Evolutionary conservation across 306 rosid species (phyloP).

Genomic region (Quercus berberidifolia): DNA sequence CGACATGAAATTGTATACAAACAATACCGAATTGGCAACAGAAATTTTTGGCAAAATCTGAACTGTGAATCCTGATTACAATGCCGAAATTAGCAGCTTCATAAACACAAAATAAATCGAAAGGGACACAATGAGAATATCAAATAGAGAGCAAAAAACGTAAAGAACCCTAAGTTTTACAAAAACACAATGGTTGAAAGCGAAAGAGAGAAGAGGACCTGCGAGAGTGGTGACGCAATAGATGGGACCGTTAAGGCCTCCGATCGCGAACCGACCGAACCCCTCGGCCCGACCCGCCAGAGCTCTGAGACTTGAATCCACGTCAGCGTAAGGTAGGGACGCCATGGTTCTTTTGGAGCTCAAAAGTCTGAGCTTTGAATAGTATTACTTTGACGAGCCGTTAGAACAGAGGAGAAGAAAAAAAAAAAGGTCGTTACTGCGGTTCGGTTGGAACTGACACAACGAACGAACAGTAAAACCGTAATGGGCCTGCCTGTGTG

Average conservation of each 20-base stretch:
- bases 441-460: not conserved
- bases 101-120: not conserved
- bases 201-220: constrained; percentile 20
- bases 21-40: not conserved
- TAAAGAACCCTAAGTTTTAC: not conserved
- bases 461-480: not conserved
- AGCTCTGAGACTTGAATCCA: constrained; percentile 45
- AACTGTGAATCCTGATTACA: not conserved
- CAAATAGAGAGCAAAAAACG: not conserved
- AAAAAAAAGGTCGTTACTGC: not conserved
- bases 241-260: constrained; percentile 55
- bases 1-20: too few species aligned
- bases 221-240: constrained; percentile 56
- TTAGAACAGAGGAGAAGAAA: not conserved
- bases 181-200: not conserved
- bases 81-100: not conserved
- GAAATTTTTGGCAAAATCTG: not conserved
- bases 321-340: constrained; percentile 52
- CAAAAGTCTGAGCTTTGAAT: not conserved
- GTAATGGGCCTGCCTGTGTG: not conserved
- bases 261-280: constrained; percentile 51
- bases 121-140: not conserved
- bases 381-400: not conserved
- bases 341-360: constrained; percentile 27
- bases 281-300: constrained; percentile 64